A percentile compares a stretch with the other conserved stretches of the same genome.
Evolutionary conservation across 306 rosid species (phyloP).

Genomic region (Bauhinia variegata): DNA sequence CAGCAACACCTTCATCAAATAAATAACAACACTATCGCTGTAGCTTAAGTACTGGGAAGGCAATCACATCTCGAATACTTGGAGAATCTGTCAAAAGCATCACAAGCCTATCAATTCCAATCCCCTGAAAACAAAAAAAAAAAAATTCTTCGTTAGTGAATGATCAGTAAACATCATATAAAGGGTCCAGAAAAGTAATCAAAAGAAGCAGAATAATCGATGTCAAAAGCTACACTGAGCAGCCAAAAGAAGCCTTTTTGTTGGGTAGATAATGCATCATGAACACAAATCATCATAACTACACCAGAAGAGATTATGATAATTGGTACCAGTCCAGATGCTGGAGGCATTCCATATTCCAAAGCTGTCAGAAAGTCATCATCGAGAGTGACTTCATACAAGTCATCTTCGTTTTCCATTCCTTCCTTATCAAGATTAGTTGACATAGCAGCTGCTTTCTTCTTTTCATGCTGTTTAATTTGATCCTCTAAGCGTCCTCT

Average conservation of each 20-base stretch:
- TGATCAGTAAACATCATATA: conserved; percentile 1
- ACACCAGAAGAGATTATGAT: conserved; percentile 21
- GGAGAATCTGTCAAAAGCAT: conserved; percentile 93
- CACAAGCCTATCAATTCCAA: conserved; percentile 94
- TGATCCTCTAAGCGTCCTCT: conserved; percentile 89
- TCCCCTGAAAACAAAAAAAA: conserved; percentile 97
- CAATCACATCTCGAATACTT: conserved; percentile 93
- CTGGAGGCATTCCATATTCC: conserved; percentile 99
- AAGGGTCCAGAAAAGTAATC: background rate
- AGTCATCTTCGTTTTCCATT: conserved; percentile 59
- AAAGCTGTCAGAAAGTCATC: conserved; percentile 92
- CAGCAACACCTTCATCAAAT: too few relatives aligned
- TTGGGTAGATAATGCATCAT: too few relatives aligned
- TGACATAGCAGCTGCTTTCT: conserved; percentile 58
- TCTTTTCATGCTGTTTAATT: conserved; percentile 81
- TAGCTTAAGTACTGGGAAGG: conserved; percentile 86
- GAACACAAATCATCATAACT: too few relatives aligned
- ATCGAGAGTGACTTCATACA: conserved; percentile 85
- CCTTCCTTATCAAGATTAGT: conserved; percentile 38
- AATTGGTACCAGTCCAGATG: conserved; percentile 84
- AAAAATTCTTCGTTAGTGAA: conserved; percentile 33
- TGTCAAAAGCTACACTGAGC: background rate
- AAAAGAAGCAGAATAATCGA: background rate
- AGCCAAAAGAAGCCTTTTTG: conserved; percentile 1
- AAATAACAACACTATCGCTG: conserved; percentile 61